Percentiles rank a stretch among this genome's conserved stretches.
phyloP scores from a whole-genome alignment of 2,329 filamentous ascomycete species.

The Zymoseptoria passerinii region DNA sequence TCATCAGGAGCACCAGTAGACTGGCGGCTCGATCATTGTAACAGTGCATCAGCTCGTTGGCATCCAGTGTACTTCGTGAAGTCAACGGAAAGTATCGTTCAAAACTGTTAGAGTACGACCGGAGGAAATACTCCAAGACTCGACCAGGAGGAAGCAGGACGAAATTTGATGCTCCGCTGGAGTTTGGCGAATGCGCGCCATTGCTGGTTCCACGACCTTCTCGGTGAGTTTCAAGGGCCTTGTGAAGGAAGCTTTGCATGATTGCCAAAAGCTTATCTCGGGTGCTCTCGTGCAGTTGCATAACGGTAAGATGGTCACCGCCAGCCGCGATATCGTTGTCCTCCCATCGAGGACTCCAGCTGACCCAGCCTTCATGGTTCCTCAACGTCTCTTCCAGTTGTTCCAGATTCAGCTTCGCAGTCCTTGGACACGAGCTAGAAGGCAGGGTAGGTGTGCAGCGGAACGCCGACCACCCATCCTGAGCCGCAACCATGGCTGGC shows the following conservation, averaged over 20 bases:
- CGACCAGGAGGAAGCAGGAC: conserved; percentile 57
- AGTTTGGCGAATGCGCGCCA: conserved; percentile 35
- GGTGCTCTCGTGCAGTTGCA: conserved; percentile 46
- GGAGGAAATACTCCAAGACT: conserved; percentile 59
- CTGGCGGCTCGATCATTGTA: conserved; percentile 58
- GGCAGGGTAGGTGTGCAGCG: conserved; percentile 43
- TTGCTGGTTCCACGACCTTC: conserved; percentile 26
- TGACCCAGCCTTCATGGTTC: conserved; percentile 45
- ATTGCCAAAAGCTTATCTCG: conserved; percentile 64
- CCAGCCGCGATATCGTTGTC: conserved; percentile 38
- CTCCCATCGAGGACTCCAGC: conserved; percentile 44
- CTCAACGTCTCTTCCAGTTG: conserved; percentile 43
- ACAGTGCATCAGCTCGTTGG: conserved; percentile 56
- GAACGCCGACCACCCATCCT: conserved; percentile 47
- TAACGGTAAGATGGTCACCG: conserved; percentile 40
- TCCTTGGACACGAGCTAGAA: conserved; percentile 43
- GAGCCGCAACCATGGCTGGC: conserved; percentile 42
- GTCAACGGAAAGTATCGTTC: conserved; percentile 59
- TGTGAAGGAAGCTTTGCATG: conserved; percentile 61
- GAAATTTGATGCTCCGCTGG: conserved; percentile 51
- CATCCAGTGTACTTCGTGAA: conserved; percentile 51
- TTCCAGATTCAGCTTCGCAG: conserved; percentile 44
- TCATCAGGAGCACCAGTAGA: conserved; percentile 61
- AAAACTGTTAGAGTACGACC: conserved; percentile 57
- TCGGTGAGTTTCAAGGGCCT: conserved; percentile 60